phyloP scores from a whole-genome alignment of 768 basidiomycete genomes.

The Cubamyces lactineus region DNA sequence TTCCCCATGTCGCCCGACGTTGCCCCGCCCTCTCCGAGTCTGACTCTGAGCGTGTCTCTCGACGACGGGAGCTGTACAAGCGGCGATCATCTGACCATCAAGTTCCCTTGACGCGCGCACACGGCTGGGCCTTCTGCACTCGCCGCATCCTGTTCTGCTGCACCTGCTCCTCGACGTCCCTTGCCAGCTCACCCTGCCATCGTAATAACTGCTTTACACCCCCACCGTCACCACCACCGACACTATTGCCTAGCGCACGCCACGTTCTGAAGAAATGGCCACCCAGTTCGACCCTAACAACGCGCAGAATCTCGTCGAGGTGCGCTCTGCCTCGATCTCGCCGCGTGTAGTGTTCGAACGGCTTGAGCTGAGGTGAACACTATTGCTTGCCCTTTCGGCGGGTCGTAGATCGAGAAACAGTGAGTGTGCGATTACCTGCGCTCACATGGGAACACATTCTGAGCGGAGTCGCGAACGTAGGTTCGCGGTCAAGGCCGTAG shows the following conservation, averaged over 20 bases:
- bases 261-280: conserved; percentile 42
- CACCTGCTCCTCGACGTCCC: background rate
- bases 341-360: too few species aligned
- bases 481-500: conserved; percentile 94
- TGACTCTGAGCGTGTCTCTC: background rate
- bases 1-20: conserved; percentile 9
- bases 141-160: conserved; percentile 1
- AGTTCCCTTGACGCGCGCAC: conserved; percentile 21
- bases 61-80: conserved; percentile 23
- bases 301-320: conserved; percentile 92
- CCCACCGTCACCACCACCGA: conserved; percentile 4
- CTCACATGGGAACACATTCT: background rate
- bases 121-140: conserved; percentile 3
- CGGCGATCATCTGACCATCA: conserved; percentile 26
- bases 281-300: conserved; percentile 82
- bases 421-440: conserved; percentile 44
- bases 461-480: conserved; percentile 37
- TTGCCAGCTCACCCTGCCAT: conserved; percentile 24
- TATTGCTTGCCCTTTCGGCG: background rate
- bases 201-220: background rate
- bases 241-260: background rate
- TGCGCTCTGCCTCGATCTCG: conserved; percentile 39
- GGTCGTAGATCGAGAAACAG: conserved; percentile 91
- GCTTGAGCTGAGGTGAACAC: background rate
- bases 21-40: background rate